phyloP scores from a whole-genome alignment of 805 yeast species.

The Starmerella kuoi region DNA sequence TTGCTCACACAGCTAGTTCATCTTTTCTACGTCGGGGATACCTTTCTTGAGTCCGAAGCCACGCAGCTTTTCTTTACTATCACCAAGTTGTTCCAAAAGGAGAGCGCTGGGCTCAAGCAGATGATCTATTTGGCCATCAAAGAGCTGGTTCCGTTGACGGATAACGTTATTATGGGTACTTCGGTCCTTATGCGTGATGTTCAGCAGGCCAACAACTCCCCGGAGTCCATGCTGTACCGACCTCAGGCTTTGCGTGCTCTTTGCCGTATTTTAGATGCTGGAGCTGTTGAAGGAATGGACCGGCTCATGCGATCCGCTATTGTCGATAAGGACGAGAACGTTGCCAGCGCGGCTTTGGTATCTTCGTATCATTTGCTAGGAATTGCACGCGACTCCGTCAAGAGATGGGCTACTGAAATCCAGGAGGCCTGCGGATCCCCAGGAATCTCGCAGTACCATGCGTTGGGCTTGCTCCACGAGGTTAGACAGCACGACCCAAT shows the following conservation, averaged over 20 bases:
- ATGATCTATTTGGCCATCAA: conserved; percentile 88
- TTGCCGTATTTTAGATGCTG: conserved; percentile 71
- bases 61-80: conserved; percentile 87
- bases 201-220: conserved; percentile 47
- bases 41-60: conserved; percentile 78
- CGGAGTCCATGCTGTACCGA: conserved; percentile 44
- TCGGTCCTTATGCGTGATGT: conserved; percentile 97
- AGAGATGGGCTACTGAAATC: conserved; percentile 87
- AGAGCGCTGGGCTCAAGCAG: conserved; percentile 75
- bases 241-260: conserved; percentile 92
- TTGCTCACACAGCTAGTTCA: conserved; percentile 73
- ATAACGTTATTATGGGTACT: conserved; percentile 93
- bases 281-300: conserved; percentile 84
- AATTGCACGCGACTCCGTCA: conserved; percentile 79
- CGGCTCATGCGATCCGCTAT: conserved; percentile 83
- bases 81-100: conserved; percentile 89
- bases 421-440: conserved; percentile 68
- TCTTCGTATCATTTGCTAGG: conserved; percentile 84
- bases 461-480: conserved; percentile 78
- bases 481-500: conserved; percentile 83
- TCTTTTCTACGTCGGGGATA: conserved; percentile 72
- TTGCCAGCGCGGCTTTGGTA: conserved; percentile 87
- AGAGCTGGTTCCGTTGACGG: conserved; percentile 71
- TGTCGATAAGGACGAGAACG: conserved; percentile 77
- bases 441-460: conserved; percentile 86